Percentiles rank a stretch among this genome's conserved stretches.
These are phyloP conservation scores for Pythium sp. DNA, from an alignment of 352 stramenopile genomes.

Conservation along the genomic window DNA sequence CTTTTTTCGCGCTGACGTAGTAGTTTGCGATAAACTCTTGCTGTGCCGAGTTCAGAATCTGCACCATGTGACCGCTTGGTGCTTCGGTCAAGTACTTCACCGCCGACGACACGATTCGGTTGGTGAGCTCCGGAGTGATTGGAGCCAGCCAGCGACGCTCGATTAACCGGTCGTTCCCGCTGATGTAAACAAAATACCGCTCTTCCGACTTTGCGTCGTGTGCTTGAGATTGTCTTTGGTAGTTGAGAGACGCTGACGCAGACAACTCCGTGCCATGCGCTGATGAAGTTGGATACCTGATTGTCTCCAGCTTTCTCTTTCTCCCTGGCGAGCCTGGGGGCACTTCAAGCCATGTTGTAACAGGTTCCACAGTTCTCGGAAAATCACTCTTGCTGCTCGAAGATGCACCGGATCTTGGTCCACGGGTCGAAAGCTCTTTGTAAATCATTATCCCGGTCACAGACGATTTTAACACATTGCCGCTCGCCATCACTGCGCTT, in stretches of 20 bases:
- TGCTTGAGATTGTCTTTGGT: neutral
- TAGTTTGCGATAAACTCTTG: conserved; percentile 60
- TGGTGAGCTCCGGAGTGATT: conserved; percentile 29
- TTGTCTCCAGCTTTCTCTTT: conserved; percentile 8
- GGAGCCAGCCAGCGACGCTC: conserved; percentile 39
- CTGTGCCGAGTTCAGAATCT: conserved; percentile 35
- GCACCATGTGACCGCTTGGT: conserved; percentile 36
- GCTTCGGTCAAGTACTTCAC: conserved; percentile 46
- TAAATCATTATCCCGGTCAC: conserved; percentile 13
- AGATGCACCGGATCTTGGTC: neutral
- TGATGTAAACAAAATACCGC: conserved; percentile 60
- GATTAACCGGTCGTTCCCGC: conserved; percentile 31
- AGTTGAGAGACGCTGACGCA: neutral
- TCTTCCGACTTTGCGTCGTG: conserved; percentile 31
- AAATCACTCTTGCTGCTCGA: neutral
- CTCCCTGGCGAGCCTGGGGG: neutral
- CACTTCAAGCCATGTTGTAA: neutral
- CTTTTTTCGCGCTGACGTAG: conserved; percentile 66
- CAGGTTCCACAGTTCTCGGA: conserved; percentile 1
- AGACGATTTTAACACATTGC: neutral
- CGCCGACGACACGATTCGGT: conserved; percentile 42
- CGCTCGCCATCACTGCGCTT: conserved; percentile 17
- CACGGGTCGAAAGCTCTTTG: neutral
- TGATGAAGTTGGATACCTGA: neutral
- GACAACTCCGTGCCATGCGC: neutral